Evolutionary conservation across 164 flowering plant genomes (phyloP).

Genomic region (Macadamia tetraphylla): DNA sequence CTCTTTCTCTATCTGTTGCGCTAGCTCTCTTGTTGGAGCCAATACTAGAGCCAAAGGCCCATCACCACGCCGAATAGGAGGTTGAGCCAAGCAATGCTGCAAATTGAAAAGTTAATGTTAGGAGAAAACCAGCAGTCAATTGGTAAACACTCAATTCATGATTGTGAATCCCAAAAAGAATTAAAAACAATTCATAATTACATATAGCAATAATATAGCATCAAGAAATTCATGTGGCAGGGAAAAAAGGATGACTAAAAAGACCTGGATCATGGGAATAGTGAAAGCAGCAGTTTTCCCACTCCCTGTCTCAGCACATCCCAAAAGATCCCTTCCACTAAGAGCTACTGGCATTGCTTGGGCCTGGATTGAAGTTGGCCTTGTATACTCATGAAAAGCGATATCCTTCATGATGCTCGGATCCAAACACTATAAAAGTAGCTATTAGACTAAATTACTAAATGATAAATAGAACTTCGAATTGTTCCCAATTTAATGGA

Average conservation of each 20-base stretch:
- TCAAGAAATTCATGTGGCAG: too few species aligned
- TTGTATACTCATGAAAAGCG: conserved; percentile 46
- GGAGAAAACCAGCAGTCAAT: neutral
- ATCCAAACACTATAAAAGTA: conserved; percentile 38
- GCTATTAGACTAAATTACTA: neutral
- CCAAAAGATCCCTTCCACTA: conserved; percentile 55
- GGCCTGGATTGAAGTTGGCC: conserved; percentile 59
- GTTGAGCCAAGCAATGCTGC: conserved; percentile 57
- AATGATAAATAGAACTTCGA: neutral
- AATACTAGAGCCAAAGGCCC: conserved; percentile 58
- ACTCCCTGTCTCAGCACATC: conserved; percentile 67
- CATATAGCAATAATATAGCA: too few species aligned
- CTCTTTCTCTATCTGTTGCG: conserved; percentile 61
- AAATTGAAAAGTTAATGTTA: conserved; percentile 5
- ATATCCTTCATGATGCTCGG: conserved; percentile 56
- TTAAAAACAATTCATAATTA: too few species aligned
- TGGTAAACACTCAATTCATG: too few species aligned
- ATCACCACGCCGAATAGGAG: conserved; percentile 49
- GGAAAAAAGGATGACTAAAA: neutral
- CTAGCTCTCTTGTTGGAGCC: conserved; percentile 74
- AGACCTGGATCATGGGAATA: conserved; percentile 66
- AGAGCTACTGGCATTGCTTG: conserved; percentile 69
- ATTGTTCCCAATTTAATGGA: neutral
- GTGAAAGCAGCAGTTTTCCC: conserved; percentile 73
- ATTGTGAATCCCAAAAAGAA: too few species aligned